Evolutionary conservation across 129 eudicot species (phyloP), one percentile per base, ranked within the genome.

Genomic region (Flaveria linearis): DNA sequence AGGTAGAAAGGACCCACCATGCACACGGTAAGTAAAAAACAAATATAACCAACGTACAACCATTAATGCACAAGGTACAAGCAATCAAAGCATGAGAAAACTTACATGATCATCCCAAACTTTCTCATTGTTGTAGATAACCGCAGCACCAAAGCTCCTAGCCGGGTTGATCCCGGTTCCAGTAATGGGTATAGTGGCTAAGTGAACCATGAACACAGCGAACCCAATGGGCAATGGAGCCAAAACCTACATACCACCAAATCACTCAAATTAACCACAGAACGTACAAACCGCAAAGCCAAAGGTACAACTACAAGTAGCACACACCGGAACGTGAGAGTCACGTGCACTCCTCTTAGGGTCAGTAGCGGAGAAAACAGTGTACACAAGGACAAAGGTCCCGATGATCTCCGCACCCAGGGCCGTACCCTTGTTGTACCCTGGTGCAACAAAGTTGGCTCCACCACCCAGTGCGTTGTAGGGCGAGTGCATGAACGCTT

Each of bases 91-190:
- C 57, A 20, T n/a, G 69, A 75, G 72, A n/a, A 36, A 63, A 39
- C 76, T 66, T 82, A 91, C 97, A 25, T 91, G 97, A 74, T 91
- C 92, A 85, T 88, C 97, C 97, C 97, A 91, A 52, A 80, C 76
- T 81, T 91, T 89, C 18, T 82, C 86, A 30, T 85, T 83, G 89
- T 91, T 91, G 85, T 81, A 88, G 78, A 91, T 88, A 15, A 91
- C 97, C 43, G 97, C 97, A 61, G 97, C 90, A 53, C 97, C 97
- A 56, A 91, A 85, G 83, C 97, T 91, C 76, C 97, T 85, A 52
- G 97, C 97, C 8, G 97, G 97, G 91, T 90, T 90, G 30, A 90
- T 90, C 26, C 96, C 97, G 28, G 97, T 91, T 46, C 97, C 97
- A 58, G 97, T 91, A 78, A 91, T 81, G 53, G 95, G 97, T 12